Evolutionary conservation across 106 monocot species (phyloP).

Genomic region (Posidonia australis): DNA sequence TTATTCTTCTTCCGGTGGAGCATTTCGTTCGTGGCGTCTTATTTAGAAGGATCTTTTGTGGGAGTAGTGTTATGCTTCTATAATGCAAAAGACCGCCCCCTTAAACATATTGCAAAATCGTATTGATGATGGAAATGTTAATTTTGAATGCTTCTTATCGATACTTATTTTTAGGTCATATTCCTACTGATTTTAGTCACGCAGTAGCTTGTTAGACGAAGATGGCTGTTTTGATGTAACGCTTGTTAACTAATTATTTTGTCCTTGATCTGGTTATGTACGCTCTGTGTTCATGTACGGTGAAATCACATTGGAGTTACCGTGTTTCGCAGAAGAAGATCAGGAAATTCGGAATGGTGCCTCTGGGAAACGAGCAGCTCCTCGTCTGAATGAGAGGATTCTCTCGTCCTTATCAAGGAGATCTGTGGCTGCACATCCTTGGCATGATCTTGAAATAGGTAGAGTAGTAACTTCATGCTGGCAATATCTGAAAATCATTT

Average conservation of each 20-base stretch:
- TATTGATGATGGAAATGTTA: too few relatives aligned
- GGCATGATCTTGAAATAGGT: constrained; percentile 32
- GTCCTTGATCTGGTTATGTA: not conserved
- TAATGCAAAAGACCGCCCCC: too few relatives aligned
- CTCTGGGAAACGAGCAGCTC: not conserved
- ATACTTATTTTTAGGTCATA: too few relatives aligned
- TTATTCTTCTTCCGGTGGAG: not conserved
- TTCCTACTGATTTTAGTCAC: too few relatives aligned
- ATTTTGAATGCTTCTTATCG: too few relatives aligned
- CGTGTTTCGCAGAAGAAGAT: constrained; percentile 2
- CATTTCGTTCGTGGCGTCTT: not conserved
- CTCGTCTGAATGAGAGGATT: constrained; percentile 21
- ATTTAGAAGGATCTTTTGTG: not conserved
- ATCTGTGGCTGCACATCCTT: constrained; percentile 23
- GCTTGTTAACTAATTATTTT: not conserved
- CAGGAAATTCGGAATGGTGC: constrained; percentile 2
- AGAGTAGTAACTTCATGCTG: not conserved
- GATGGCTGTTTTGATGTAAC: too few relatives aligned
- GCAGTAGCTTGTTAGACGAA: too few relatives aligned
- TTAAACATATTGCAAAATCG: too few relatives aligned
- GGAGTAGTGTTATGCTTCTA: too few relatives aligned
- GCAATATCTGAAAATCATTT: not conserved
- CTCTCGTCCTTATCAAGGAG: constrained; percentile 25
- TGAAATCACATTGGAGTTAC: constrained; percentile 21
- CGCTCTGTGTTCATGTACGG: not conserved